Base-by-base conservation (phyloP, 2,329 filamentous ascomycete species). In the Thielaviopsis ethacetica region DNA sequence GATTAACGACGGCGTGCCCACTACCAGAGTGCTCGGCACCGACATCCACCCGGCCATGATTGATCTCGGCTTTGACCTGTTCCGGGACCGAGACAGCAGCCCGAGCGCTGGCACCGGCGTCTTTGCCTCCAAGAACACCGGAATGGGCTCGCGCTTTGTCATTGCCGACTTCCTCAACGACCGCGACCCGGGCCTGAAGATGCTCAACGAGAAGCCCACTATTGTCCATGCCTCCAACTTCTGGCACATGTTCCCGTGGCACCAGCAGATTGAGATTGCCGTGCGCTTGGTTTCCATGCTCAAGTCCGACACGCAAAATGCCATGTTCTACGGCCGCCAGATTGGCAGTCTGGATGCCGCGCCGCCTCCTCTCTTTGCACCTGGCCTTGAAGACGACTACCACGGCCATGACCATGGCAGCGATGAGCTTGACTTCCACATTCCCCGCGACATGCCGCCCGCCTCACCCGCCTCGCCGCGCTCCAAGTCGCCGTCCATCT, bases 11-110 rank as follows among this genome's bases (percentile, higher is more conserved):
- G 79, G 78, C 21, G 77, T 77, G 7, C 68, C 73, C 24, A 69
- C 73, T 5, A 66, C 70, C 17, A 72, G 74, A 53, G 67, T 82
- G n/a, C 75, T 74, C 60, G 78, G 76, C 19, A 70, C 71, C 3
- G 78, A 81, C 62, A 62, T 78, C 2, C 71, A 75, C 51, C 63
- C 71, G 21, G 69, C 69, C n/a, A 79, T 82, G 63, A 71, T 82
- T 57, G 72, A 79, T 12, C 67, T 79, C n/a, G 80, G 80, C 27
- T 82, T 83, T 66, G 79, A 84, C 58, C 71, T 87, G 21, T 87
- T 86, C 69, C 73, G 75, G 53, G 84, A 85, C 62, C 60, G 63
- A 19, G 63, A 62, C 17, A 63, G 62, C 6, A 62, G 66, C 7
- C 58, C 57, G 5, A 34, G 30, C 10, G 30, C 30, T 10, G 30